Conservation (phyloP, 2,329 filamentous ascomycete species). For the Talaromyces piceae region DNA sequence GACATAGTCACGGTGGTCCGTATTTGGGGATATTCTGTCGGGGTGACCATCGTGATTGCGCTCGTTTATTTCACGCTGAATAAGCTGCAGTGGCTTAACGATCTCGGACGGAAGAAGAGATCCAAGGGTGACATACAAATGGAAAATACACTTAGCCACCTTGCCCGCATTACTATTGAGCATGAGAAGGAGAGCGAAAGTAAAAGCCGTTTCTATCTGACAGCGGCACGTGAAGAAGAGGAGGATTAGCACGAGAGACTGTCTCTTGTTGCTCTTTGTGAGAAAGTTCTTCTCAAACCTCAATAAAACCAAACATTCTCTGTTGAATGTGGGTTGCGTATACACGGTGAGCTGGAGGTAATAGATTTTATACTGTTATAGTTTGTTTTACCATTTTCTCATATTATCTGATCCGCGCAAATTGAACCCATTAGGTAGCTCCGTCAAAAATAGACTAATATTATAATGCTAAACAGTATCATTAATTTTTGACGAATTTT, state of each 20-base stretch:
- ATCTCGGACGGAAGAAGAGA: conserved; percentile 42
- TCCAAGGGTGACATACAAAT: conserved; percentile 43
- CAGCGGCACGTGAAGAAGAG: conserved; percentile 38
- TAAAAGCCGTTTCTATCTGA: conserved; percentile 35
- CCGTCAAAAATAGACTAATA: too few species aligned
- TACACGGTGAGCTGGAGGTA: too few species aligned
- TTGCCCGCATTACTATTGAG: conserved; percentile 43
- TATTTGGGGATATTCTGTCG: conserved; percentile 45
- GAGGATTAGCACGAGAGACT: conserved; percentile 28
- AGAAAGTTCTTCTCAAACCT: too few species aligned
- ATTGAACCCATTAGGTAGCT: too few species aligned
- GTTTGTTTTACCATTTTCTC: too few species aligned
- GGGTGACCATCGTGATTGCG: conserved; percentile 45
- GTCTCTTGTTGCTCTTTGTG: too few species aligned
- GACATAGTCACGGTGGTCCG: conserved; percentile 50
- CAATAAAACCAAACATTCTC: too few species aligned
- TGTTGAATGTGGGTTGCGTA: too few species aligned
- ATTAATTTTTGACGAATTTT: too few species aligned
- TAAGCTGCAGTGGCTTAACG: conserved; percentile 37
- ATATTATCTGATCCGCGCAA: too few species aligned
- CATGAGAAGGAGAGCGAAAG: conserved; percentile 42
- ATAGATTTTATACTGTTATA: too few species aligned
- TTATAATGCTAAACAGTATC: too few species aligned
- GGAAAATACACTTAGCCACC: conserved; percentile 44
- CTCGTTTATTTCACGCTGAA: conserved; percentile 44